Conservation (phyloP, 768 basidiomycete species). For the Naganishia onofrii region DNA sequence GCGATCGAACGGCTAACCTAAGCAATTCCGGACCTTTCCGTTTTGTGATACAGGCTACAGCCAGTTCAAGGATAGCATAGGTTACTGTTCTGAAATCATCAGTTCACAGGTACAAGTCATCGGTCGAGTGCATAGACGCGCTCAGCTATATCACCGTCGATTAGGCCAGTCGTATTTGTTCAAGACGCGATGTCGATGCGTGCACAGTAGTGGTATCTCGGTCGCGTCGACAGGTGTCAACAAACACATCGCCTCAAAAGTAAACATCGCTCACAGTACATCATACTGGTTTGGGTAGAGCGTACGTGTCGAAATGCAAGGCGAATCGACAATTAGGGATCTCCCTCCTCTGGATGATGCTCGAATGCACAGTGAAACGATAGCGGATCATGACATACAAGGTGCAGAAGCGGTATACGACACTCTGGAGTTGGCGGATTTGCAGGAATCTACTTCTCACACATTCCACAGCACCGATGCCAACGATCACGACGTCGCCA, state of each 20-base stretch:
- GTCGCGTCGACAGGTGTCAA: constrained; percentile 20
- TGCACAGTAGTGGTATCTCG: not conserved
- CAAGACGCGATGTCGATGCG: not conserved
- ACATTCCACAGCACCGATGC: not conserved
- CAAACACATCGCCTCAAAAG: constrained; percentile 17
- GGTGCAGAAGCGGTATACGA: not conserved
- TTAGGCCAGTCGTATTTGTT: no score
- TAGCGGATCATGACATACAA: not conserved
- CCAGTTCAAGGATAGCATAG: not conserved
- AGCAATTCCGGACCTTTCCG: not conserved
- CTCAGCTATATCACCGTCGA: not conserved
- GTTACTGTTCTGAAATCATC: not conserved
- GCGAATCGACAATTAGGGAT: not conserved
- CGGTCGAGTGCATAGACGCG: not conserved
- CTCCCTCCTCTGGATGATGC: not conserved
- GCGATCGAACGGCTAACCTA: not conserved
- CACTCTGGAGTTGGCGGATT: constrained; percentile 1
- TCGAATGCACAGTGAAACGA: not conserved
- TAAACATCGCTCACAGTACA: constrained; percentile 3
- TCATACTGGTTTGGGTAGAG: not conserved
- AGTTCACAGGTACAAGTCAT: not conserved
- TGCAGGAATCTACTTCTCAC: not conserved
- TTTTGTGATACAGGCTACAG: no score
- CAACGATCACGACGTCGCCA: constrained; percentile 6
- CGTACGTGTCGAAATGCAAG: not conserved